Evolutionary conservation across 2,329 filamentous ascomycete genomes (phyloP).

Genomic region (Fusarium mexicanum): DNA sequence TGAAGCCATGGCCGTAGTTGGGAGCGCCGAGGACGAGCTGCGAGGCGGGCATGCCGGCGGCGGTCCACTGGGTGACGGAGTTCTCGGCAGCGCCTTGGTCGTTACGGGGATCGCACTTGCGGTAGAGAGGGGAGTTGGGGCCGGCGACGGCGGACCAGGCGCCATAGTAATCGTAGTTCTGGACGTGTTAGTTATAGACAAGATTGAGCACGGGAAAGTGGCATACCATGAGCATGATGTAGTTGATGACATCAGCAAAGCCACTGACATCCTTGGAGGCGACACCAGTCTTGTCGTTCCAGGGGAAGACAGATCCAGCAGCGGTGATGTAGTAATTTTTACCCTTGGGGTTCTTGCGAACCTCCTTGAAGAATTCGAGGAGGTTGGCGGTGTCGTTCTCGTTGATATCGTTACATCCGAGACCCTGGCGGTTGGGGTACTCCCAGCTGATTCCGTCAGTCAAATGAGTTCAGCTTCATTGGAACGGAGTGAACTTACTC

Average conservation of each 20-base stretch:
- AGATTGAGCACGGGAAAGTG: accelerated
- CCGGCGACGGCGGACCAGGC: conserved; percentile 29
- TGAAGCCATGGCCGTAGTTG: conserved; percentile 32
- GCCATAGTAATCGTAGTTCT: conserved; percentile 37
- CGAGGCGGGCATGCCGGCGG: conserved; percentile 23
- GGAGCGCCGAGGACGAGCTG: conserved; percentile 33
- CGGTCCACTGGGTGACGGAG: conserved; percentile 17
- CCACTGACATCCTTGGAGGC: conserved; percentile 22
- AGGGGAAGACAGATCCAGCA: conserved; percentile 30
- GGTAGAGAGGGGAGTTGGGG: conserved; percentile 21
- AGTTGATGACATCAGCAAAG: conserved; percentile 32
- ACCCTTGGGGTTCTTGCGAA: conserved; percentile 24
- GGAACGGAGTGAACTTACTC: conserved; percentile 12
- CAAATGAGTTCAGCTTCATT: too few relatives aligned
- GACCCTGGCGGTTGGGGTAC: conserved; percentile 36
- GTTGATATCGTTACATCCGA: conserved; percentile 38
- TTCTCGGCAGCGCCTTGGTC: conserved; percentile 25
- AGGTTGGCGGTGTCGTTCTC: conserved; percentile 32
- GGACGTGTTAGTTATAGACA: neutral
- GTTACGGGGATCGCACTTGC: conserved; percentile 28
- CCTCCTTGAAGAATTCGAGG: conserved; percentile 29
- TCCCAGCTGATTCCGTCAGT: conserved; percentile 21
- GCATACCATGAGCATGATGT: conserved; percentile 38
- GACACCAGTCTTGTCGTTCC: conserved; percentile 25
- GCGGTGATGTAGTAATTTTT: conserved; percentile 28